Conservation (phyloP, 345 rosid species). For the Citrus australasica region DNA sequence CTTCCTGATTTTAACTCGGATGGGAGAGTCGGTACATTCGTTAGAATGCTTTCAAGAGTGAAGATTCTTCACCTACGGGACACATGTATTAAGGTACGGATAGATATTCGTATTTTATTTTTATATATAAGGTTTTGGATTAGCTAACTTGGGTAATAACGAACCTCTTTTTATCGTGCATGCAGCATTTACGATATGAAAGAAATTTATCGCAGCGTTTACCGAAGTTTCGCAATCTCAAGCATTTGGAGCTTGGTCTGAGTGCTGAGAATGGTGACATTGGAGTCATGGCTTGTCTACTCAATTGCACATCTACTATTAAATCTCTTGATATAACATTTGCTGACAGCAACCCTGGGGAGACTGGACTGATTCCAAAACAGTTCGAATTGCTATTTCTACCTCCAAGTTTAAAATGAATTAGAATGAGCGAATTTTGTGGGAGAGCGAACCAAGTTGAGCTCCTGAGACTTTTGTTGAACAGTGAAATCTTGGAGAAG, state of each 20-base stretch:
- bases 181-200: background rate
- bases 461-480: too few species aligned
- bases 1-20: too few species aligned
- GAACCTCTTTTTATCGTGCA: too few species aligned
- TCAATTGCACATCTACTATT: background rate
- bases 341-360: background rate
- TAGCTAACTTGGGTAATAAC: too few species aligned
- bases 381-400: too few species aligned
- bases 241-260: background rate
- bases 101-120: background rate
- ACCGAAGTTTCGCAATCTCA: background rate
- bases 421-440: too few species aligned
- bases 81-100: background rate
- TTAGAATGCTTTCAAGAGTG: background rate
- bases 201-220: background rate
- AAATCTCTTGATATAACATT: background rate
- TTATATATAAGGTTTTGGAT: background rate
- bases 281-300: background rate
- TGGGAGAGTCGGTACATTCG: background rate
- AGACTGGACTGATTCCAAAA: too few species aligned
- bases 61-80: background rate
- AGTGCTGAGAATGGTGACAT: background rate
- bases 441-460: too few species aligned
- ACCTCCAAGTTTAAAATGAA: too few species aligned
- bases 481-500: too few species aligned